Percentiles rank a stretch among this genome's conserved stretches.
Conservation (phyloP, 2,329 filamentous ascomycete species). For the Myrmaecium sp. region DNA sequence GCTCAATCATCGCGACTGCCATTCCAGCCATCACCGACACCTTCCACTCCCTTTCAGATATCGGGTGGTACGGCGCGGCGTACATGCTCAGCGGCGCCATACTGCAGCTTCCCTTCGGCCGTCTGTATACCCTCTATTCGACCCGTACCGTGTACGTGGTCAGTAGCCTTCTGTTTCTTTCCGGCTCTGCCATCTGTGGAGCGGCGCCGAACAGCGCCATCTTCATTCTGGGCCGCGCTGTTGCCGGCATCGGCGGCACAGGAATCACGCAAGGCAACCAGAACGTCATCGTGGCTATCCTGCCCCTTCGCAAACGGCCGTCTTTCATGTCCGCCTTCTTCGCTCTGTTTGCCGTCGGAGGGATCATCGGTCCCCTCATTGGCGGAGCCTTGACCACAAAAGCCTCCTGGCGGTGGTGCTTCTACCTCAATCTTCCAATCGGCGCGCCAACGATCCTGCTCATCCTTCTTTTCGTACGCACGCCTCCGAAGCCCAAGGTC, state of each 20-base stretch:
- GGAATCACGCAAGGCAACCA: conserved; percentile 5
- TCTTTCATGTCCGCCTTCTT: conserved; percentile 31
- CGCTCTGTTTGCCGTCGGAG: conserved; percentile 32
- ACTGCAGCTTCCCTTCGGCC: conserved; percentile 22
- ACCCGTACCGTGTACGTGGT: conserved; percentile 30
- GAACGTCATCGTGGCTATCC: conserved; percentile 18
- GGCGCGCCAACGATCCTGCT: conserved; percentile 26
- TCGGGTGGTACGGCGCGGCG: conserved; percentile 20
- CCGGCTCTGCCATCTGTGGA: conserved; percentile 35
- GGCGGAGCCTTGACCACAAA: conserved; percentile 29
- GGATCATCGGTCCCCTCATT: conserved; percentile 31
- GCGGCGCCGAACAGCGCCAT: conserved; percentile 33
- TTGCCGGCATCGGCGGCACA: conserved; percentile 30
- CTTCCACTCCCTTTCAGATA: conserved; percentile 13
- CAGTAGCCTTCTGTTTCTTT: conserved; percentile 31
- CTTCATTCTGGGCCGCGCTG: conserved; percentile 27
- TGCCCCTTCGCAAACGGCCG: conserved; percentile 27
- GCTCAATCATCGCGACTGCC: too few relatives aligned
- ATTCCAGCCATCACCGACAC: conserved; percentile 14
- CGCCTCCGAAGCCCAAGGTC: conserved; percentile 19
- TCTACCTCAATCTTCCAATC: conserved; percentile 38
- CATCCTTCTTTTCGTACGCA: conserved; percentile 22
- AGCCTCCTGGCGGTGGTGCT: conserved; percentile 32
- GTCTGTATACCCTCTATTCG: conserved; percentile 29
- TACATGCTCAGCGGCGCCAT: conserved; percentile 27